A percentile compares a stretch with the other conserved stretches of the same genome.
Evolutionary conservation across 805 yeast species (phyloP).

Genomic region (Saccharomycopsis sp.): DNA sequence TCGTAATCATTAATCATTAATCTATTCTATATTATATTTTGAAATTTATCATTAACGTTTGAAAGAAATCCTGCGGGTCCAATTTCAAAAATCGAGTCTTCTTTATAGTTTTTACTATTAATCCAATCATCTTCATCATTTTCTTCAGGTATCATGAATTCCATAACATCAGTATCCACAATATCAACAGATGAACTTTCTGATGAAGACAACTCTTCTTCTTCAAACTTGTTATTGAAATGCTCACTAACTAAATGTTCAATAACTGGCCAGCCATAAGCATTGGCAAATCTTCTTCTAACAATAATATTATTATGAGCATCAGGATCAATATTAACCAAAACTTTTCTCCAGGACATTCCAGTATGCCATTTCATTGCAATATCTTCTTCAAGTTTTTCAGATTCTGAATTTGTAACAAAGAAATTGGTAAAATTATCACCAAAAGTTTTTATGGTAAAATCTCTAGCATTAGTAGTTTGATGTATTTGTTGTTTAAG

Average conservation of each 20-base stretch:
- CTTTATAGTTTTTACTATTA: constrained; percentile 17
- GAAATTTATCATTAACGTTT: constrained; percentile 16
- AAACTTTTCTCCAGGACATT: constrained; percentile 61
- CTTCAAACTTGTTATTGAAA: constrained; percentile 26
- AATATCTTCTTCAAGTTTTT: constrained; percentile 52
- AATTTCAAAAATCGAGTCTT: constrained; percentile 16
- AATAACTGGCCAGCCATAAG: constrained; percentile 76
- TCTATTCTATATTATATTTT: constrained; percentile 12
- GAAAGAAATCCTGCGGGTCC: constrained; percentile 17
- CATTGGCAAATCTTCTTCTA: constrained; percentile 62
- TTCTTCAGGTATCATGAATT: constrained; percentile 2
- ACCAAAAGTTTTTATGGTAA: constrained; percentile 8
- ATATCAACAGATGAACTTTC: neutral
- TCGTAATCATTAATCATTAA: no score
- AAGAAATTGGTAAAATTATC: constrained; percentile 24
- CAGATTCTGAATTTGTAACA: neutral
- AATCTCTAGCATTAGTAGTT: neutral
- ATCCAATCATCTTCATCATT: constrained; percentile 14
- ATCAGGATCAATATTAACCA: constrained; percentile 59
- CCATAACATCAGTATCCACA: constrained; percentile 1
- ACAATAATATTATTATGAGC: constrained; percentile 72
- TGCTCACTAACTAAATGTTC: constrained; percentile 60
- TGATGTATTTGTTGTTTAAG: no score
- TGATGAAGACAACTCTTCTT: neutral
- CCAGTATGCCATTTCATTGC: constrained; percentile 63